Evolutionary conservation across 495 filamentous ascomycete species (phyloP), one percentile per base, ranked within the genome.

Genomic region (Choiromyces venosus): DNA sequence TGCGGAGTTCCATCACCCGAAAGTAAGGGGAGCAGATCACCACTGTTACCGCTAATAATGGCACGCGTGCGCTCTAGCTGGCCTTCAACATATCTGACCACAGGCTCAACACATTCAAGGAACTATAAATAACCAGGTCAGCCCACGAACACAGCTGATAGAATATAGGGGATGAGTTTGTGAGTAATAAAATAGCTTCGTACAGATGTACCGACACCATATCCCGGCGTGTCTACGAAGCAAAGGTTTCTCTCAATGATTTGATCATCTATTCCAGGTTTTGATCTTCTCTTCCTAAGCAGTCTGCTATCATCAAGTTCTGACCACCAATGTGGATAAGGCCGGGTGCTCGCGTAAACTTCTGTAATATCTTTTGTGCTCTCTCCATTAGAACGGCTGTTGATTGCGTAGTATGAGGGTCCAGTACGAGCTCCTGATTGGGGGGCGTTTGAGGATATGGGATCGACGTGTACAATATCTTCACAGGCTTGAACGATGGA

Each of bases 261-360:
- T 40, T 89, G 86, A 71, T 95, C 95, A 12, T 90, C 91, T 71
- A 89, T 83, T 76, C 91, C 95, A 71, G 72, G 38, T 37, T 76
- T 81, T 56, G 79, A 79, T 83, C 93, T 97, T 74, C 92, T 87
- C 71, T 92, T 87, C 72, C 87, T 85, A 21, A 93, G 82, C 38
- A 90, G 83, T 52, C 86, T 87, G 65, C 89, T 90, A 69, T 93
- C 89, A 52, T 96, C 92, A 69, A 94, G 81, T 76, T 96, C 92
- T n/a, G 92, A 91, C 93, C 93, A 97, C 95, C 95, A 98, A 44
- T 88, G 82, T 3, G 96, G 95, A 83, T 96, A 97, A 70, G 95
- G 88, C 78, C 91, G 92, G 19, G 95, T 97, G 79, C 94, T 97
- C 66, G 95, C 96, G 83, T 92, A 91, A 19, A 97, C 89, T 82